A percentile compares a stretch with the other conserved stretches of the same genome.
phyloP scores from a whole-genome alignment of 2,329 filamentous ascomycete species.

The Chaetomiaceae sp. region DNA sequence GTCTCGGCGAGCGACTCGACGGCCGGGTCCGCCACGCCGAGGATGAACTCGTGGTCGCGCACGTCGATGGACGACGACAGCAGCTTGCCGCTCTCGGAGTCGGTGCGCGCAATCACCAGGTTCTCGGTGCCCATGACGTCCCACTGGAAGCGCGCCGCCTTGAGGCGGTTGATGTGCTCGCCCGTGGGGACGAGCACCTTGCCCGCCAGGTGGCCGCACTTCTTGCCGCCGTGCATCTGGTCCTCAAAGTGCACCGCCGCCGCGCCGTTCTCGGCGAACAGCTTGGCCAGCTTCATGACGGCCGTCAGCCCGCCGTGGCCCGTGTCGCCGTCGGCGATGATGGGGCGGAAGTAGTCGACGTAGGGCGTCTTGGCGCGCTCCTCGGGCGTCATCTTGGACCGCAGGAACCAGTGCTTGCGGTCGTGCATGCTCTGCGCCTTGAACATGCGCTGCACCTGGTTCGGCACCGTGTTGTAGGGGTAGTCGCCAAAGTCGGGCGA shows the following conservation, averaged over 20 bases:
- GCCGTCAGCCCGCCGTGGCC: conserved; percentile 90
- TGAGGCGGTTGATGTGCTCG: conserved; percentile 93
- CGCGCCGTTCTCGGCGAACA: conserved; percentile 95
- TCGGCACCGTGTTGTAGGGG: conserved; percentile 97
- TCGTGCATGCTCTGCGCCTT: conserved; percentile 98
- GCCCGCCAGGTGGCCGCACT: conserved; percentile 92
- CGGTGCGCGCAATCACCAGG: conserved; percentile 88
- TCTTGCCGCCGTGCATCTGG: conserved; percentile 96
- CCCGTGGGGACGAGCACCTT: conserved; percentile 92
- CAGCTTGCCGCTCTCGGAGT: conserved; percentile 89
- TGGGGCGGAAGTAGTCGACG: conserved; percentile 87
- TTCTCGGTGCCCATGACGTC: conserved; percentile 97
- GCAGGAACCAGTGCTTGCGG: conserved; percentile 85
- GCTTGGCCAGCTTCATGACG: conserved; percentile 91
- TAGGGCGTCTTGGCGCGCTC: conserved; percentile 75
- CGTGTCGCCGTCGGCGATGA: conserved; percentile 94
- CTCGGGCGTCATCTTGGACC: conserved; percentile 71
- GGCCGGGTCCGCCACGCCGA: conserved; percentile 72
- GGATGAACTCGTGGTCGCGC: conserved; percentile 94
- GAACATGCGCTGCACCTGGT: conserved; percentile 92
- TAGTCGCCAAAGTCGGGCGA: conserved; percentile 98
- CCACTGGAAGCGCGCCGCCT: conserved; percentile 93
- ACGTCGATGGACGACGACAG: conserved; percentile 88
- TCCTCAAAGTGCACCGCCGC: conserved; percentile 97
- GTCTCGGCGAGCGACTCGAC: conserved; percentile 80